Percentiles rank a stretch among this genome's conserved stretches.
phyloP scores from a whole-genome alignment of 208 protist species.

The Plasmodiophora brassicae region DNA sequence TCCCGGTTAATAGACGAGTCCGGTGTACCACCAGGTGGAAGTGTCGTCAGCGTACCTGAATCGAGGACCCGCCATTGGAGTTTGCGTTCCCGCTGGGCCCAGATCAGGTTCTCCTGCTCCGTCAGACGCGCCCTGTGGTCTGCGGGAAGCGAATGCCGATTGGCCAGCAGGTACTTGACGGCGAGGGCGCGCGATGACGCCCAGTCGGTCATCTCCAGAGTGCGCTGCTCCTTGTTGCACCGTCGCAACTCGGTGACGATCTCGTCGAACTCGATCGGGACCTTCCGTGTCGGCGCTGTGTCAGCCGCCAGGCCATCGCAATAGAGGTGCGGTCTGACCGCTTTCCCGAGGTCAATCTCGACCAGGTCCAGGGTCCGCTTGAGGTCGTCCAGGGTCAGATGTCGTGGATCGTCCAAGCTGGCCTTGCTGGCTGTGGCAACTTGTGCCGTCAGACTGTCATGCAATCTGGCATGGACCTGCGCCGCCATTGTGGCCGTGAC shows the following conservation, averaged over 20 bases:
- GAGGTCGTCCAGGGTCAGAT: neutral
- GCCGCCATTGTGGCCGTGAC: too few species aligned
- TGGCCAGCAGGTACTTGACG: neutral
- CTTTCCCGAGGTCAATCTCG: neutral
- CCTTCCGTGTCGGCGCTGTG: too few species aligned
- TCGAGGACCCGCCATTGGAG: constrained; percentile 1
- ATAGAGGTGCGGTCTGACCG: neutral
- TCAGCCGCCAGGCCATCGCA: neutral
- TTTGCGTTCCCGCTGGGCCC: neutral
- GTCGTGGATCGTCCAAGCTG: too few species aligned
- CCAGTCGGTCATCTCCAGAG: neutral
- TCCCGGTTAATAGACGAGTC: too few species aligned
- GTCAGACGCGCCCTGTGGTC: neutral
- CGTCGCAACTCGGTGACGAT: neutral
- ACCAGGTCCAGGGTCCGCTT: neutral
- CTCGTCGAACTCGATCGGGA: neutral
- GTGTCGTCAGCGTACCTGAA: too few species aligned
- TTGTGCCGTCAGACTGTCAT: too few species aligned
- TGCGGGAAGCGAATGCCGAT: neutral
- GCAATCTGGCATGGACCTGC: too few species aligned
- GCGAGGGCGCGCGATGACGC: neutral
- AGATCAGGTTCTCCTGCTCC: neutral
- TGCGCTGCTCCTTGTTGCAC: constrained; percentile 22
- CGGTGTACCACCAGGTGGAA: too few species aligned
- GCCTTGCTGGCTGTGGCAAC: too few species aligned